phyloP scores from a whole-genome alignment of 1,284 basidiomycete genomes.

The Microbotryum scabiosae region DNA sequence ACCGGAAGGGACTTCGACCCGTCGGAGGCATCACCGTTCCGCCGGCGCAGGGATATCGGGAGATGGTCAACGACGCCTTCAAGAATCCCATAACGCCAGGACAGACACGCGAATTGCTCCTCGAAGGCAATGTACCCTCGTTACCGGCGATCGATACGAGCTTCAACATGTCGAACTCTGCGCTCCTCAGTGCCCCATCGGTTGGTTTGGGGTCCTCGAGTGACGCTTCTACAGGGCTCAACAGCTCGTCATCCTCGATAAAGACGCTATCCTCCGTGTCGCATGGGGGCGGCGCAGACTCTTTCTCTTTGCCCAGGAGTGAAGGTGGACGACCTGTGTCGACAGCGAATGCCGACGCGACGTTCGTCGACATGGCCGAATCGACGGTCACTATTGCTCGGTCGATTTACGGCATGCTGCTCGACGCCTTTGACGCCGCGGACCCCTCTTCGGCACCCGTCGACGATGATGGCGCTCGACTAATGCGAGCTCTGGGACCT shows the following conservation, averaged over 20 bases:
- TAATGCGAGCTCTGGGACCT: constrained; percentile 11
- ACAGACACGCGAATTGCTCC: background rate
- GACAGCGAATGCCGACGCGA: constrained; percentile 42
- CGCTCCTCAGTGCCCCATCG: too few relatives aligned
- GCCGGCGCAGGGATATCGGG: constrained; percentile 13
- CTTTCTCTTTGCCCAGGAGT: too few relatives aligned
- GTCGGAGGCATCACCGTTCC: constrained; percentile 11
- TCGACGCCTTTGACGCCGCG: constrained; percentile 42
- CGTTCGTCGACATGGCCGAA: constrained; percentile 44
- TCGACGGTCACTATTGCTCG: constrained; percentile 44
- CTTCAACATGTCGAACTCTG: too few relatives aligned
- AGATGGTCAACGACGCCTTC: constrained; percentile 27
- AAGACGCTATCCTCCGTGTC: too few relatives aligned
- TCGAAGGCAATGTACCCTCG: background rate
- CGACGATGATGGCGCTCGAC: constrained; percentile 5
- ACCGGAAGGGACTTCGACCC: constrained; percentile 2
- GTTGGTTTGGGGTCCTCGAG: too few relatives aligned
- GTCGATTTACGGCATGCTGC: constrained; percentile 44
- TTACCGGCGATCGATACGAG: too few relatives aligned
- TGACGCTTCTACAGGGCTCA: too few relatives aligned
- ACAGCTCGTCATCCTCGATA: too few relatives aligned
- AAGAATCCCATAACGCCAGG: constrained; percentile 29
- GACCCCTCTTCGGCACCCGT: constrained; percentile 9
- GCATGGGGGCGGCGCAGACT: too few relatives aligned
- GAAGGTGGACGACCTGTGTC: constrained; percentile 17